Evolutionary conservation across 176 grass and related monocot genomes (phyloP), one percentile per base, ranked within the genome.

Genomic region (Carex myosuroides): DNA sequence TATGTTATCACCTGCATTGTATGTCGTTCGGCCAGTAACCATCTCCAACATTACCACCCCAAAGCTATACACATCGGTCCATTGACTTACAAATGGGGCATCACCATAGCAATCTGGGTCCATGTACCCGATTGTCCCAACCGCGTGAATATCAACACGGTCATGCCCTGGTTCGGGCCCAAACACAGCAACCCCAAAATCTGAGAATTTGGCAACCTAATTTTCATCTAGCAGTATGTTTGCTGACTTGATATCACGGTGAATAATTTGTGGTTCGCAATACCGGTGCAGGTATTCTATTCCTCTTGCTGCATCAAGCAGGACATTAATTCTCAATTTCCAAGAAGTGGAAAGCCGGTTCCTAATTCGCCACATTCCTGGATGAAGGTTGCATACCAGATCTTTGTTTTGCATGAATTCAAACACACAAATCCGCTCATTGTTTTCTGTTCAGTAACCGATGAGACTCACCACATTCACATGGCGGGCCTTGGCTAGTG

Each of bases 241-340:
- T 22, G 44, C 0, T 54, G 72, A 6, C 13, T 46, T 77, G 8
- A 77, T 77, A 18, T 77, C 72, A 29, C 44, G 71, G 22, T 77
- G 72, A 55, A 77, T 26, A 1, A 77, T 77, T 29, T 20, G n/a
- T 14, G 3, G 44, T 2, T 75, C 16, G 41, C 11, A 16, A 13
- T 54, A 93, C 48, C 83, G 85, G 87, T 98, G 95, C 78, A 94
- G 89, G 89, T 98, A 98, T 86, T 91, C 89, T 3, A 98, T 79
- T 4, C 95, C 95, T 6, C 95, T 85, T 17, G 92, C 95, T 7
- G 90, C 90, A 86, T 91, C 95, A 13, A 98, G 88, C 20, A 90
- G 90, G 63, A 94, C 84, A 0, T 86, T 86, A 0, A 98, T 20
- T 54, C 72, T 53, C 50, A 77, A 2, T 54, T 13, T 77, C 72